Base-by-base conservation (phyloP, 805 yeast species). In the Schizosaccharomyces osmophilus region DNA sequence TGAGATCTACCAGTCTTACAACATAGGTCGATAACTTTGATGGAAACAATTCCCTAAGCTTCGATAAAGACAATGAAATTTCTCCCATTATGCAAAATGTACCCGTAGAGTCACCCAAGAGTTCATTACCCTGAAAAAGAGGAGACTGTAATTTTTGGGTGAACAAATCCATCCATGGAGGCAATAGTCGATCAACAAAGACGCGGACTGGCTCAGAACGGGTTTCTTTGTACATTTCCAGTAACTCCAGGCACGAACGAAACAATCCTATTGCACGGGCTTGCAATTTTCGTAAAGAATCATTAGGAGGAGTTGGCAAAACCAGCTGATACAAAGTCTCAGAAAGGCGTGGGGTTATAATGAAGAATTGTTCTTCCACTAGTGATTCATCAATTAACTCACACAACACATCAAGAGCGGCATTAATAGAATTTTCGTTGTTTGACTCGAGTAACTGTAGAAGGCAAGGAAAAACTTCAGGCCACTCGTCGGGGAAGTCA, bases 401-500 rank as follows among this genome's bases (percentile, higher is more conserved):
- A 24, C 36, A n/a, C 43, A 57, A 24, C 13, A 57, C 43, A 19
- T 36, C 48, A 9, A 57, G 42, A 15, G 60, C 19, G 36, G 60
- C 24, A 36, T 41, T 22, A 13, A 57, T 41, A 29, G 29, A 36
- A 17, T 11, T 11, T 13, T 57, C 42, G n/a, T 57, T 57, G 19
- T 17, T 15, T 5, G 36, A 24, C 9, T 26, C n/a, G 26, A 57
- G 19, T 8, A 57, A 22, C 19, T 36, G 29, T 8, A 57, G 13
- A 36, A 57, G 24, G n/a, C 19, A 17, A 9, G 43, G 48, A 19
- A 57, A n/a, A 36, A 57, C 26, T n/a, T 29, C 24, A 32, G 60
- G 60, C 60, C 60, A 57, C 32, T 57, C 48, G n/a, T 57, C 60
- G 22, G 60, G 60, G 31, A 19, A 57, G 29, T 57, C 60, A 8